Conservation (phyloP, 257 asterid genomes). For the Solanum phureja region DNA sequence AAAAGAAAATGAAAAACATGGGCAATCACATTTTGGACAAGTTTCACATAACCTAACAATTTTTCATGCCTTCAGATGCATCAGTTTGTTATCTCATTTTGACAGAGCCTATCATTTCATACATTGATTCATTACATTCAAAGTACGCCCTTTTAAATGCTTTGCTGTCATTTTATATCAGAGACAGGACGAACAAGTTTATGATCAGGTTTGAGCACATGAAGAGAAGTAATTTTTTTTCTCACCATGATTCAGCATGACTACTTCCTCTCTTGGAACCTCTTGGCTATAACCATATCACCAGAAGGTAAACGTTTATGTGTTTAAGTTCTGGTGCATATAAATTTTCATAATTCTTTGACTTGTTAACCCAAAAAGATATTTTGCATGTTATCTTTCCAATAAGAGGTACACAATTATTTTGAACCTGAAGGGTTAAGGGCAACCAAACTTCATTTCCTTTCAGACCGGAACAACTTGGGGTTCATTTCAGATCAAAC, state of each 20-base stretch:
- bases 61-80: background rate
- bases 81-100: background rate
- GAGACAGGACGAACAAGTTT: background rate
- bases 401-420: background rate
- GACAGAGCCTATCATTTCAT: background rate
- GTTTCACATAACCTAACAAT: background rate
- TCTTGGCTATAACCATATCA: background rate
- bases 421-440: background rate
- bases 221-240: background rate
- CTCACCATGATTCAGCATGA: background rate
- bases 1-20: background rate
- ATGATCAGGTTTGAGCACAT: background rate
- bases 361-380: background rate
- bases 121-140: background rate
- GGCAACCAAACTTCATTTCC: background rate
- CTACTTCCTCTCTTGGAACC: background rate
- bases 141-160: background rate
- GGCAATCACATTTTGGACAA: background rate
- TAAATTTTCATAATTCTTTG: background rate
- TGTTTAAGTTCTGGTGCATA: background rate
- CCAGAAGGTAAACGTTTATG: background rate
- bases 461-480: background rate
- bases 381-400: background rate
- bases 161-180: background rate
- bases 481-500: background rate